Percentiles rank a stretch among this genome's conserved stretches.
Evolutionary conservation across 2,329 filamentous ascomycete genomes (phyloP).

Genomic region (Tolypocladium sp.): DNA sequence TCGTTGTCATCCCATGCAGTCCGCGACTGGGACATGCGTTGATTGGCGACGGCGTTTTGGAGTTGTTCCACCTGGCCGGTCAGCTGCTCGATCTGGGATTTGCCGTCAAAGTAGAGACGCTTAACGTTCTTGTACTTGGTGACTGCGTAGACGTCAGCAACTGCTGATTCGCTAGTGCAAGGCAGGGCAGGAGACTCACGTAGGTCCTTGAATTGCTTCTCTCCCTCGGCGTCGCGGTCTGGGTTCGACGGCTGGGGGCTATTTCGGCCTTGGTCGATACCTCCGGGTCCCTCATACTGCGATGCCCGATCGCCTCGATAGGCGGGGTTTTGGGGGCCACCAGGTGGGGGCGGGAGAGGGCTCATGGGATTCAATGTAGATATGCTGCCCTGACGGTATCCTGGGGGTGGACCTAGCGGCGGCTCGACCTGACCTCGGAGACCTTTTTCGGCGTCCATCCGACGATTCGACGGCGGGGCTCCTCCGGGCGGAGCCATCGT

Average conservation of each 20-base stretch:
- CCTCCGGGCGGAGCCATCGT: constrained; percentile 39
- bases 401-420: constrained; percentile 37
- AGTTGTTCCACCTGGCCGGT: constrained; percentile 83
- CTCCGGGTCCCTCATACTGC: constrained; percentile 34
- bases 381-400: constrained; percentile 42
- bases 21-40: constrained; percentile 86
- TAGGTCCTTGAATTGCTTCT: constrained; percentile 49
- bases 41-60: constrained; percentile 95
- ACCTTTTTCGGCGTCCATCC: constrained; percentile 40
- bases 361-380: constrained; percentile 32
- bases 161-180: no score
- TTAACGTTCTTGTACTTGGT: constrained; percentile 98
- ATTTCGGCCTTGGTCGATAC: constrained; percentile 39
- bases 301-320: constrained; percentile 30
- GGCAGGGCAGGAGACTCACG: constrained; percentile 27
- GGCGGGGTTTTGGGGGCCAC: constrained; percentile 18
- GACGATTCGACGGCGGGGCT: constrained; percentile 33
- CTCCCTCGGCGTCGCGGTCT: constrained; percentile 35
- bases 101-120: constrained; percentile 93
- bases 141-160: constrained; percentile 42
- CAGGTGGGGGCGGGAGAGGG: constrained; percentile 30
- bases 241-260: constrained; percentile 43
- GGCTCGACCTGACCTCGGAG: constrained; percentile 33
- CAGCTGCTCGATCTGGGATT: constrained; percentile 82
- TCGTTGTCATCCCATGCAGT: constrained; percentile 94